Evolutionary conservation across 495 filamentous ascomycete species (phyloP), one percentile per base, ranked within the genome.

Genomic region (Corynascus novoguineensis): DNA sequence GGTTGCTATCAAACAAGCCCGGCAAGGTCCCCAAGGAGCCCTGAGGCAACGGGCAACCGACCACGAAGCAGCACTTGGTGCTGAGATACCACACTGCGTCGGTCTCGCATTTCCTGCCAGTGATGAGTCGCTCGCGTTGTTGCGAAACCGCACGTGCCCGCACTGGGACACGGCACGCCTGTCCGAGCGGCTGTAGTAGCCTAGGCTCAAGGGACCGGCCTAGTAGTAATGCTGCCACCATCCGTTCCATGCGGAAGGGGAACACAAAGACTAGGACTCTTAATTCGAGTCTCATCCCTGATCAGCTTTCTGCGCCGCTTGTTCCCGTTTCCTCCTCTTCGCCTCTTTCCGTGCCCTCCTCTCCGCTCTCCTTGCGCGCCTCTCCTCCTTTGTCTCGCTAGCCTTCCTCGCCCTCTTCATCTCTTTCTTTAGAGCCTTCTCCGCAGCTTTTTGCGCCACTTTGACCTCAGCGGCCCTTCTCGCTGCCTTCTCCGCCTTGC

Each of bases 1-100:
- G 92, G 89, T 81, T 98, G 55, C 69, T 97, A 52, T 87, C 83
- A 15, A 84, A 86, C 53, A 87, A 84, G 63, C 82, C 86, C 22
- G 84, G 86, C 11, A 86, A 82, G 64, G 71, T 86, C 51, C 83
- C 83, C 4, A 79, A 77, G 45, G 73, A 84, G 66, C 71, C 69
- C 42, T 75, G 55, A 54, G 25, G 4, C 24, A n/a, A 49, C 44
- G 47, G 22, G 27, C 35, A 22, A 7, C 15, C 37, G 21, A 8
- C n/a, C 37, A 41, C 21, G 5, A 19, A 41, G 10, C 37, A 21
- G 37, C 37, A 15, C 1, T 17, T 8, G 10, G 37, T 7, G 10
- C 17, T 15, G n/a, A n/a, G n/a, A n/a, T 41, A 15, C n/a, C 37
- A 19, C 37, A 17, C n/a, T 41, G 37, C 37, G n/a, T 15, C 37